A percentile compares a stretch with the other conserved stretches of the same genome.
Conservation (phyloP, 2,329 filamentous ascomycete species). For the Lomentospora prolificans region DNA sequence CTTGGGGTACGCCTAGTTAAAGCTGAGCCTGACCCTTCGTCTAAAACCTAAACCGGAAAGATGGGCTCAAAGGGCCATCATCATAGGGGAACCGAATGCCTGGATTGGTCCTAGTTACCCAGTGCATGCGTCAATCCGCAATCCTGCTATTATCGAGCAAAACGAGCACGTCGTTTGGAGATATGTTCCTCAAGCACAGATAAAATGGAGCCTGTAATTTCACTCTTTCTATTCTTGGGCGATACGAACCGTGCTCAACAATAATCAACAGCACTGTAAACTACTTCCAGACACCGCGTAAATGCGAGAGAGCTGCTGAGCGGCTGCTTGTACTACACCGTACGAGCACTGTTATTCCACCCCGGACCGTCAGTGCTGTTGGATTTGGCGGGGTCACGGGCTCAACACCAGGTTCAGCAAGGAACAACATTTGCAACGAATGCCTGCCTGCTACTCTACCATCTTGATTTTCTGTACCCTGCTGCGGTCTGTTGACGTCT, state of each 20-base stretch:
- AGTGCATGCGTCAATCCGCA: too few species aligned
- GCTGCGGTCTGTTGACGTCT: neutral
- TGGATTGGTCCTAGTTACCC: too few species aligned
- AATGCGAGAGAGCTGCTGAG: too few species aligned
- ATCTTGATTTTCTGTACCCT: neutral
- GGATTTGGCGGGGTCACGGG: constrained; percentile 4
- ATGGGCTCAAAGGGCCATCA: too few species aligned
- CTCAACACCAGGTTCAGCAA: neutral
- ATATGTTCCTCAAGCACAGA: too few species aligned
- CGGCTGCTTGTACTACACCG: neutral
- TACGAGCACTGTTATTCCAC: neutral
- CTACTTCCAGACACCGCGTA: neutral
- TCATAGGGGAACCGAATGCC: too few species aligned
- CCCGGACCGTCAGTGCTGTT: too few species aligned
- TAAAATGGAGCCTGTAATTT: neutral
- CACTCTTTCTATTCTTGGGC: neutral
- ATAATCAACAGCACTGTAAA: neutral
- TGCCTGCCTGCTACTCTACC: neutral
- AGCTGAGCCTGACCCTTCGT: too few species aligned
- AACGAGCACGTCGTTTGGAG: too few species aligned
- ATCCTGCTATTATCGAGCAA: too few species aligned
- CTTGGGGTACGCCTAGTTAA: too few species aligned
- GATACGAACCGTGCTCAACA: neutral
- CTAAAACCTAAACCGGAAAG: too few species aligned
- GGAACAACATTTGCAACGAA: neutral